Conservation (phyloP, 208 protist genomes). For the Trypanosoma mega region DNA sequence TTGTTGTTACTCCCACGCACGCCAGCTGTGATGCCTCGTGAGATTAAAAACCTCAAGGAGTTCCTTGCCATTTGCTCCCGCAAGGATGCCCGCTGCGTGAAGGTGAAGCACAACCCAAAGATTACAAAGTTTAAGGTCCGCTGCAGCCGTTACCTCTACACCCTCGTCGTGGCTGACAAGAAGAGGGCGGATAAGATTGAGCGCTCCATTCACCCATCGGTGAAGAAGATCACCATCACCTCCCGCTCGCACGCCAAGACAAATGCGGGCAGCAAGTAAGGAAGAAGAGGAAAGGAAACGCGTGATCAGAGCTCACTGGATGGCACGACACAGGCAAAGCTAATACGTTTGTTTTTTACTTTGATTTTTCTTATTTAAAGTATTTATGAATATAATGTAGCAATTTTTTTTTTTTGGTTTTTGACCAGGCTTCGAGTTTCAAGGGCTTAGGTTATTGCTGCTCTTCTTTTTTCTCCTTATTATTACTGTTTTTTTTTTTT, state of each 20-base stretch:
- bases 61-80: slow-evolving; percentile 92
- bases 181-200: slow-evolving; percentile 93
- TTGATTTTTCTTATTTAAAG: not conserved
- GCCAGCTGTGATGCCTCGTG: slow-evolving; percentile 66
- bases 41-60: slow-evolving; percentile 93
- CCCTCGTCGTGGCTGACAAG: slow-evolving; percentile 88
- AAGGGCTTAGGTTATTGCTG: no score
- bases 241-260: slow-evolving; percentile 82
- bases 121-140: slow-evolving; percentile 94
- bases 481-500: no score
- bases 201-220: slow-evolving; percentile 85
- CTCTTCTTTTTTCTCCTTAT: no score
- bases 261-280: slow-evolving; percentile 76
- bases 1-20: not conserved
- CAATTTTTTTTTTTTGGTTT: no score
- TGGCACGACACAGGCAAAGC: no score
- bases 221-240: slow-evolving; percentile 90
- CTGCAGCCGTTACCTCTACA: slow-evolving; percentile 93
- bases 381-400: no score
- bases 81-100: slow-evolving; percentile 91
- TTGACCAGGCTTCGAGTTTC: no score
- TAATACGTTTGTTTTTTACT: not conserved
- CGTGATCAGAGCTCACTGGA: not conserved
- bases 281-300: not conserved
- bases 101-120: slow-evolving; percentile 90